phyloP scores from a whole-genome alignment of 306 rosid genomes.

The Cyclanthera cordifolia region DNA sequence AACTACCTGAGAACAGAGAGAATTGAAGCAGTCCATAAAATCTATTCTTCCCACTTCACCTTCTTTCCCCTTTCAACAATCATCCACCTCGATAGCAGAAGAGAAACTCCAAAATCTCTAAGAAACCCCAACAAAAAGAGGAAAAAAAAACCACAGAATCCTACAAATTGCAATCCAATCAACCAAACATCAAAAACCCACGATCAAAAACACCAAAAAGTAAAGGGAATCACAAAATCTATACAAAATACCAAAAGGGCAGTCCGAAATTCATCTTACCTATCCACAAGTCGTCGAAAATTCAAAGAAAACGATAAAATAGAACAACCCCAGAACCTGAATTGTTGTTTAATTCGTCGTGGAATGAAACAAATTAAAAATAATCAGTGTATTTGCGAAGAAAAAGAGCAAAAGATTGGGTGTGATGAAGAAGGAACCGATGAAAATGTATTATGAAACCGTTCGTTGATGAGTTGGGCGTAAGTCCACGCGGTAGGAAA shows the following conservation, averaged over 20 bases:
- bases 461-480: slow-evolving; percentile 11
- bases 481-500: slow-evolving; percentile 10
- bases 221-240: background rate
- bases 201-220: slow-evolving; percentile 7
- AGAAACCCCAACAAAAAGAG: slow-evolving; percentile 10
- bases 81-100: slow-evolving; percentile 37
- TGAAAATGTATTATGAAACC: slow-evolving; percentile 8
- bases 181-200: slow-evolving; percentile 16
- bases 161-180: slow-evolving; percentile 28
- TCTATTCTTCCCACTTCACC: slow-evolving; percentile 38
- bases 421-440: slow-evolving; percentile 9
- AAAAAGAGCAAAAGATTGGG: background rate
- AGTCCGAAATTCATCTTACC: slow-evolving; percentile 23
- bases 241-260: slow-evolving; percentile 14
- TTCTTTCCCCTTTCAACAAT: slow-evolving; percentile 29
- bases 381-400: background rate
- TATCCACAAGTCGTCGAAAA: slow-evolving; percentile 29
- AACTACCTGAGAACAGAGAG: slow-evolving; percentile 50
- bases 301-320: slow-evolving; percentile 19
- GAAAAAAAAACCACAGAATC: slow-evolving; percentile 8
- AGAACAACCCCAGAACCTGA: background rate
- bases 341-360: background rate
- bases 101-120: slow-evolving; percentile 12
- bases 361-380: background rate
- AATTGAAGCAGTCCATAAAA: slow-evolving; percentile 70